Evolutionary conservation across 257 asterid species (phyloP).

Genomic region (Cinchona pubescens): DNA sequence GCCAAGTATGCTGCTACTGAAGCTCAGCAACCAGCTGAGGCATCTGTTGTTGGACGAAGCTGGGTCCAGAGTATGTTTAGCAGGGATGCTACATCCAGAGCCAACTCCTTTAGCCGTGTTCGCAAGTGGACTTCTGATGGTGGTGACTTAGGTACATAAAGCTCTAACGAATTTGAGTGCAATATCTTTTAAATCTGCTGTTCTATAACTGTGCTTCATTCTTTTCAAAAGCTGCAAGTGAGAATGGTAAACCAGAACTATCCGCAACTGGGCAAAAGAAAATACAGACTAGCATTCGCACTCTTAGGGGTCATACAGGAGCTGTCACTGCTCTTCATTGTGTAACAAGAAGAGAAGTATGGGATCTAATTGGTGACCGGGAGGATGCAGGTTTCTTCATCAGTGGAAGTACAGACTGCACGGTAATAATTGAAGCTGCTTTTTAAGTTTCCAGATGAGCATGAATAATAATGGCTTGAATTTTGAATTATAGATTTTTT

Average conservation of each 20-base stretch:
- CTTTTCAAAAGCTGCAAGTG: constrained; percentile 42
- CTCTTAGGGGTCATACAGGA: constrained; percentile 87
- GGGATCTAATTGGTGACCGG: constrained; percentile 94
- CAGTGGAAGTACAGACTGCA: constrained; percentile 96
- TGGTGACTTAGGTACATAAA: constrained; percentile 41
- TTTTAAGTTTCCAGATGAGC: neutral
- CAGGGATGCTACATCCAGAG: constrained; percentile 56
- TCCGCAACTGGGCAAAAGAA: constrained; percentile 78
- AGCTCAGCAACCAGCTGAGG: constrained; percentile 76
- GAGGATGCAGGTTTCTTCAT: constrained; percentile 94
- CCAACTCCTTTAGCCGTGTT: constrained; percentile 67
- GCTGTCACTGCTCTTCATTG: constrained; percentile 91
- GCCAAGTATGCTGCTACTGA: constrained; percentile 57
- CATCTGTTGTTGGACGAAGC: constrained; percentile 86
- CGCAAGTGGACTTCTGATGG: constrained; percentile 64
- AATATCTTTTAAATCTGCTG: constrained; percentile 17
- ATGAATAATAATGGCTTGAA: neutral
- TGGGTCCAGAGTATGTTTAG: constrained; percentile 99
- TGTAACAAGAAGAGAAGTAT: constrained; percentile 90
- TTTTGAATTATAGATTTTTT: neutral
- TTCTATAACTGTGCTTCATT: constrained; percentile 20
- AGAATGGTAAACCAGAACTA: constrained; percentile 67
- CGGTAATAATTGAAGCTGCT: constrained; percentile 40
- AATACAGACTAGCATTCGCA: constrained; percentile 75
- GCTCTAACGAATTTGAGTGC: constrained; percentile 7